Percentiles rank a stretch among this genome's conserved stretches.
Evolutionary conservation across 148 eudicot genomes (phyloP).

Genomic region (Polygonum aviculare): DNA sequence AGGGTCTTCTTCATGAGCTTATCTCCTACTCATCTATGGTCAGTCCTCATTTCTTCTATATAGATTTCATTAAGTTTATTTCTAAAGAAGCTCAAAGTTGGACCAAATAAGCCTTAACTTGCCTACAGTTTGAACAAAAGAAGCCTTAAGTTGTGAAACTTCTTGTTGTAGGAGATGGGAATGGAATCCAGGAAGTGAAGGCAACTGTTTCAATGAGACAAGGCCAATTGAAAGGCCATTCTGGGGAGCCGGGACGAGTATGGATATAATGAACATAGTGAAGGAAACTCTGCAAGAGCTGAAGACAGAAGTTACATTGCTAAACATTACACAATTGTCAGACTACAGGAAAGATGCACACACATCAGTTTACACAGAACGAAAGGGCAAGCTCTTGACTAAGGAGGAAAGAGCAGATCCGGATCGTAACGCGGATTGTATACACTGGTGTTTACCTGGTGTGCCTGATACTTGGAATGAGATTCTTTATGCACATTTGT

Average conservation of each 20-base stretch:
- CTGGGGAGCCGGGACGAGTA: slow-evolving; percentile 78
- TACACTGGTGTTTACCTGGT: slow-evolving; percentile 96
- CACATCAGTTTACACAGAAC: slow-evolving; percentile 63
- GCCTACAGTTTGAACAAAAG: not conserved
- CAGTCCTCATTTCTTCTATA: slow-evolving; percentile 15
- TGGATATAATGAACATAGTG: slow-evolving; percentile 55
- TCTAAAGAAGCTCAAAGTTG: not conserved
- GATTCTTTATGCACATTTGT: slow-evolving; percentile 58
- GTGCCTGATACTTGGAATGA: slow-evolving; percentile 96
- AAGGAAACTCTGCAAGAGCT: slow-evolving; percentile 35
- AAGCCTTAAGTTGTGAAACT: not conserved
- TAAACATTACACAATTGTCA: slow-evolving; percentile 77
- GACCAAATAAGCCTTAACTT: not conserved
- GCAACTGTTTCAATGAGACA: slow-evolving; percentile 73
- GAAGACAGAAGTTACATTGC: slow-evolving; percentile 40
- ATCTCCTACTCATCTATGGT: slow-evolving; percentile 98
- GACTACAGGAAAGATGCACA: slow-evolving; percentile 88
- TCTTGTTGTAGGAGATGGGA: slow-evolving; percentile 64
- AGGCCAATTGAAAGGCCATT: slow-evolving; percentile 47
- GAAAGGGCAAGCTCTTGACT: slow-evolving; percentile 70
- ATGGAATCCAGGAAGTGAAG: slow-evolving; percentile 72
- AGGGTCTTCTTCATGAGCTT: slow-evolving; percentile 78
- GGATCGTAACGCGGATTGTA: slow-evolving; percentile 72
- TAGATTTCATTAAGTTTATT: not conserved
- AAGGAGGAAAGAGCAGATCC: slow-evolving; percentile 74